These are phyloP conservation scores for Daldinia vernicosa DNA, from an alignment of 495 filamentous ascomycete genomes.

Conservation along the genomic window DNA sequence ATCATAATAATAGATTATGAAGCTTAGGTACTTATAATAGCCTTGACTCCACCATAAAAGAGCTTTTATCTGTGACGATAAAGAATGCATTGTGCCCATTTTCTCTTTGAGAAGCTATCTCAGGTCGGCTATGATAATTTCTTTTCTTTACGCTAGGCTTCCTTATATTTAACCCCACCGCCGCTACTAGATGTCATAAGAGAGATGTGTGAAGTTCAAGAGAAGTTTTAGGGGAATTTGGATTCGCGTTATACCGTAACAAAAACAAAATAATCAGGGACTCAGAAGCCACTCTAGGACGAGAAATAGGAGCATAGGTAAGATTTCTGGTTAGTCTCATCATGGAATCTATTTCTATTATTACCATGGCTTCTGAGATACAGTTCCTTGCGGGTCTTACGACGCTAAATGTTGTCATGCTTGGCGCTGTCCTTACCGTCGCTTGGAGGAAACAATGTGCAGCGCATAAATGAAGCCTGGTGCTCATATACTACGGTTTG, in stretches of 20 bases:
- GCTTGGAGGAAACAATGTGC: conserved; percentile 10
- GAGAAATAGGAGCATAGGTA: not conserved
- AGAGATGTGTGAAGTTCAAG: not conserved
- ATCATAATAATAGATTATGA: not conserved
- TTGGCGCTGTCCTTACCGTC: conserved; percentile 11
- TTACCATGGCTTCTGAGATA: conserved; percentile 17
- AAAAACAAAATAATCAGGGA: not conserved
- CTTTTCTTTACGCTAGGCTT: not conserved
- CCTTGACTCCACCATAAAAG: not conserved
- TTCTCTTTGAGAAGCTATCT: not conserved
- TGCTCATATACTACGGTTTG: not conserved
- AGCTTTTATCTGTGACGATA: not conserved
- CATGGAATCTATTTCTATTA: conserved; percentile 2
- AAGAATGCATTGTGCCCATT: not conserved
- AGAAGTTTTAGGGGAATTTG: not conserved
- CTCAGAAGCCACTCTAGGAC: not conserved
- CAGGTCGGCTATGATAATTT: not conserved
- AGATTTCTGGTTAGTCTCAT: not conserved
- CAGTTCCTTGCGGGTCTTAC: conserved; percentile 20
- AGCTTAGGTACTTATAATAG: not conserved
- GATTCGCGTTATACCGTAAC: not conserved
- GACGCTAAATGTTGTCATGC: conserved; percentile 17
- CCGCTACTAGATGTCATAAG: not conserved
- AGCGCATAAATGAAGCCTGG: not conserved
- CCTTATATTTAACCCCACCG: not conserved